A percentile compares a stretch with the other conserved stretches of the same genome.
phyloP scores from a whole-genome alignment of 129 eudicot genomes.

The Lactuca saligna region DNA sequence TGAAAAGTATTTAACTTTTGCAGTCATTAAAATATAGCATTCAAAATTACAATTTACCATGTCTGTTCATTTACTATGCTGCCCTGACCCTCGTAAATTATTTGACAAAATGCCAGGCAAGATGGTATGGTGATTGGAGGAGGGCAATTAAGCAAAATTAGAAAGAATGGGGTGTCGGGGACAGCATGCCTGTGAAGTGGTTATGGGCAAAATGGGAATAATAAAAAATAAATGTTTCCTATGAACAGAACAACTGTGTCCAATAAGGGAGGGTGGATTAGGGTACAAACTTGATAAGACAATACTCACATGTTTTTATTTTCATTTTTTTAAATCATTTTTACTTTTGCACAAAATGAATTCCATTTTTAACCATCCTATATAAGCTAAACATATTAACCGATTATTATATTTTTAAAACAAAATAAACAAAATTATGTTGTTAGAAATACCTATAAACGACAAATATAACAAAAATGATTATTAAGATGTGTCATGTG shows the following conservation, averaged over 20 bases:
- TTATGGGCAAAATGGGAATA: slow-evolving; percentile 33
- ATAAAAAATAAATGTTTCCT: slow-evolving; percentile 32
- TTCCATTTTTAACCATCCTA: neutral
- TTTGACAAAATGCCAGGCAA: slow-evolving; percentile 2
- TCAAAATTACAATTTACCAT: too few species aligned
- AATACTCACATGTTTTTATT: slow-evolving; percentile 29
- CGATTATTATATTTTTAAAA: too few species aligned
- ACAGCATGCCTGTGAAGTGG: slow-evolving; percentile 27
- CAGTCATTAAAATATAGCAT: neutral
- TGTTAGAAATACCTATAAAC: too few species aligned
- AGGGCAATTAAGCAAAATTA: slow-evolving; percentile 6
- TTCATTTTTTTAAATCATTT: neutral
- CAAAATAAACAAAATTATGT: too few species aligned
- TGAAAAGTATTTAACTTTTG: neutral
- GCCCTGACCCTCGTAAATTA: neutral
- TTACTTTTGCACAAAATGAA: neutral
- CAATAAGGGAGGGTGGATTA: slow-evolving; percentile 15
- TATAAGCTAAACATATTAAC: neutral
- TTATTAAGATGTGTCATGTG: too few species aligned
- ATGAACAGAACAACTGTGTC: slow-evolving; percentile 35
- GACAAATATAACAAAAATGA: too few species aligned
- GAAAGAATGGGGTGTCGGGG: slow-evolving; percentile 31
- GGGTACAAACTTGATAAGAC: slow-evolving; percentile 28
- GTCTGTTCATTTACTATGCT: neutral
- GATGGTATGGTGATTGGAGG: slow-evolving; percentile 21